A percentile compares a stretch with the other conserved stretches of the same genome.
Evolutionary conservation across 2,329 filamentous ascomycete species (phyloP).

Genomic region (Fusarium coicis): DNA sequence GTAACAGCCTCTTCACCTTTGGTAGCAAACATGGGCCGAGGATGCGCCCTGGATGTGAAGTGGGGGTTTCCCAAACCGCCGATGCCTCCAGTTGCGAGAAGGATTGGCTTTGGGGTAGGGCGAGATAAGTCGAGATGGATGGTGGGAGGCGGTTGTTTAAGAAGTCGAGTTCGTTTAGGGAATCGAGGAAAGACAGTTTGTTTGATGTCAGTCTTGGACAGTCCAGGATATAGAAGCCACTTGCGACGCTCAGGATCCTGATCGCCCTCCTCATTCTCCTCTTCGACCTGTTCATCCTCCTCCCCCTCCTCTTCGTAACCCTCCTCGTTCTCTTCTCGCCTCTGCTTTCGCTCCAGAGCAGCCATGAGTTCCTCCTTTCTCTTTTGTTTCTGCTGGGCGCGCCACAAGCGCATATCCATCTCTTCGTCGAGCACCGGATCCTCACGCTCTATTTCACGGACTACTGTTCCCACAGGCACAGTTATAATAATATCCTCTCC

Average conservation of each 20-base stretch:
- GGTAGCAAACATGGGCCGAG: conserved; percentile 87
- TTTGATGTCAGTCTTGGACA: conserved; percentile 74
- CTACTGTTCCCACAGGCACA: conserved; percentile 91
- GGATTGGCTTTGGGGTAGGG: conserved; percentile 83
- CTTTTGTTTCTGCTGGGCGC: conserved; percentile 48
- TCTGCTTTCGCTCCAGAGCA: conserved; percentile 48
- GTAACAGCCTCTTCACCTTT: conserved; percentile 83
- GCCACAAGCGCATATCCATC: conserved; percentile 48
- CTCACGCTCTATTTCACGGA: conserved; percentile 81
- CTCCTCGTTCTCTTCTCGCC: conserved; percentile 32
- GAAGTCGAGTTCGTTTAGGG: conserved; percentile 62
- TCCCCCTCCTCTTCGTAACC: conserved; percentile 31
- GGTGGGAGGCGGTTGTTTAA: conserved; percentile 77
- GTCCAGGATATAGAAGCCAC: conserved; percentile 88
- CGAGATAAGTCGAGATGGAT: conserved; percentile 78
- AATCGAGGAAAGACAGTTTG: conserved; percentile 61
- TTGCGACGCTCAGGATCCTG: conserved; percentile 70
- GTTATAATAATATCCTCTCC: conserved; percentile 89
- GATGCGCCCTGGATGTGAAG: conserved; percentile 81
- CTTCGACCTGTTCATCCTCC: conserved; percentile 30
- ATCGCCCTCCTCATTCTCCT: conserved; percentile 54
- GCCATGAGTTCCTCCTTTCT: conserved; percentile 47
- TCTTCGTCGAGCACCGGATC: conserved; percentile 80
- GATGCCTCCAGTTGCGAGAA: conserved; percentile 87
- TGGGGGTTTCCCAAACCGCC: conserved; percentile 95